Base-by-base conservation (phyloP, 768 basidiomycete genomes). In the Russula earlei region DNA sequence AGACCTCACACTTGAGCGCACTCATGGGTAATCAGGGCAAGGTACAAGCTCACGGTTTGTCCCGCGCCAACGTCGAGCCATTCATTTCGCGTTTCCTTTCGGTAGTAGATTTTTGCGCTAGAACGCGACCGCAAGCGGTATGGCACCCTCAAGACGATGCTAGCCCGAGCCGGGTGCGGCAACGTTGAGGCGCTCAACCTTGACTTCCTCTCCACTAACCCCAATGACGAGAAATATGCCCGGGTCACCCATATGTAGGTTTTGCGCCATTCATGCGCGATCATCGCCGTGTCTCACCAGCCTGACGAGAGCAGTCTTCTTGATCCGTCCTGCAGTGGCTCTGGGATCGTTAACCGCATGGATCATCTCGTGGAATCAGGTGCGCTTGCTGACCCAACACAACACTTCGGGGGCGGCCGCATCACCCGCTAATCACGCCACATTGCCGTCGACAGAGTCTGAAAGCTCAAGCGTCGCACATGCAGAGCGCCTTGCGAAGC, bases 281-380 rank as follows among this genome's bases (percentile, higher is more conserved):
- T 31, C 2, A n/a, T 4, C 6, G 27, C 25, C 27, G 38, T 50
- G 24, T 52, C 24, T 59, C 54, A 43, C 43, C 8, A 15, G n/a
- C 42, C 20, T 41, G 37, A 25, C 40, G 27, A n/a, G 24, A 37
- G 27, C 52, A 94, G 93, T 59, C 75, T 99, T 38, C 75, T 98
- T 8, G 95, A 99, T 67, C 95, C 95, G 12, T 97, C 94, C 34
- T 99, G 95, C 68, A 96, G 93, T 56, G 91, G 92, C 37, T 93
- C 90, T 15, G 91, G 93, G 3, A 94, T 95, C 54, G 83, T 93
- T 47, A 91, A 91, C 69, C 82, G 92, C 48, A 71, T 96, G 50
- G 91, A 96, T 67, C 78, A 92, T 70, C 78, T 94, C 9, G 71
- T 91, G 9, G 85, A 85, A 63, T 72, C 78, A 67, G 90, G 91